Percentiles rank a stretch among this genome's conserved stretches.
Conservation (phyloP, 2,329 filamentous ascomycete species). For the Cladosporium sphaerospermum region DNA sequence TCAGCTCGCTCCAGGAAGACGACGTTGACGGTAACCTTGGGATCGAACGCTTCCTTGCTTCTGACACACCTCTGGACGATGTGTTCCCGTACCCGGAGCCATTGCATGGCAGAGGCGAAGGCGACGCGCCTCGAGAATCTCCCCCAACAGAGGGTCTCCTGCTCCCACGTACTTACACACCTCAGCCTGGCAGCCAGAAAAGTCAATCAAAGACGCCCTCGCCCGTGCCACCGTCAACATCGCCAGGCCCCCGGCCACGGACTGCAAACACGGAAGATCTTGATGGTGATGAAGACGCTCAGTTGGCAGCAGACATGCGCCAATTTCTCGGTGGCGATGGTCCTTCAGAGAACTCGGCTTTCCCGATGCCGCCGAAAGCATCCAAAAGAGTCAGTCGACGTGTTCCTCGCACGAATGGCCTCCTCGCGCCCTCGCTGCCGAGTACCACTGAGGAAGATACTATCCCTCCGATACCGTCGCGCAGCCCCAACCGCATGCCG, state of each 20-base stretch:
- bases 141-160: slow-evolving; percentile 3
- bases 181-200: not conserved
- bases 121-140: not conserved
- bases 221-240: not conserved
- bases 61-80: slow-evolving; percentile 10
- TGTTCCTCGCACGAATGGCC: not conserved
- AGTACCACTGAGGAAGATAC: slow-evolving; percentile 14
- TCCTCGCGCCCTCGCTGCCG: not conserved
- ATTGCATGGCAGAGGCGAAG: not conserved
- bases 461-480: slow-evolving; percentile 13
- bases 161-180: slow-evolving; percentile 6
- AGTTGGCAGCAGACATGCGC: slow-evolving; percentile 8
- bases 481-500: slow-evolving; percentile 16
- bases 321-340: slow-evolving; percentile 3
- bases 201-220: not conserved
- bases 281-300: slow-evolving; percentile 1
- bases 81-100: slow-evolving; percentile 5
- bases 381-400: slow-evolving; percentile 3
- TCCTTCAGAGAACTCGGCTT: not conserved
- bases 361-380: slow-evolving; percentile 8
- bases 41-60: slow-evolving; percentile 24
- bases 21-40: slow-evolving; percentile 26
- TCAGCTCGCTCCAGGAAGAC: slow-evolving; percentile 23
- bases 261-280: not conserved
- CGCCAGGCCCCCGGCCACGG: not conserved